Evolutionary conservation across 2,329 filamentous ascomycete genomes (phyloP).

Genomic region (Monilinia vaccinii-corymbosi): DNA sequence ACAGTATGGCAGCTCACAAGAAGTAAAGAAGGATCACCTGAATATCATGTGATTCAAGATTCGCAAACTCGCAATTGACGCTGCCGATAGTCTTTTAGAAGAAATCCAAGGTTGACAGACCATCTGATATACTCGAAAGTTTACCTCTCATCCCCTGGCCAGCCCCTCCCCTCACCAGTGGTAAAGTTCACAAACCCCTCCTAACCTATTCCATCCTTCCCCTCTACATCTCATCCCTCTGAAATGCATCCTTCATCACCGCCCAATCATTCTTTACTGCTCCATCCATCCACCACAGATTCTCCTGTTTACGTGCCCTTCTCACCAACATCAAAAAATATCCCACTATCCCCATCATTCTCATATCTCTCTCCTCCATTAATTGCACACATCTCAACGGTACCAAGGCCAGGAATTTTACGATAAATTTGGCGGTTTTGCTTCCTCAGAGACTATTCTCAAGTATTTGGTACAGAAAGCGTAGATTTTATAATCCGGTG

Average conservation of each 20-base stretch:
- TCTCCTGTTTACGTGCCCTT: neutral
- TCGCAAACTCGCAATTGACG: no score
- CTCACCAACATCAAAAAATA: constrained; percentile 7
- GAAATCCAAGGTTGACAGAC: neutral
- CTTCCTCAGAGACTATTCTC: neutral
- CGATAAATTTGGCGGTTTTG: neutral
- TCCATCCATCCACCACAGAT: constrained; percentile 1
- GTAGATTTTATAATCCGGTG: neutral
- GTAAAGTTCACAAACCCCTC: neutral
- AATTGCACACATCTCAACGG: neutral
- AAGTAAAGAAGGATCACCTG: no score
- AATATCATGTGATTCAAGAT: neutral
- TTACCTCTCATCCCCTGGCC: no score
- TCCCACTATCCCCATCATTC: neutral
- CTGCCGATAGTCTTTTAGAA: neutral
- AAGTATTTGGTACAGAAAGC: neutral
- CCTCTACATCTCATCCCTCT: neutral
- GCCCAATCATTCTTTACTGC: neutral
- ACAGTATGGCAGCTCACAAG: no score
- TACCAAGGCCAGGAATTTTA: neutral
- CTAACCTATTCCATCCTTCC: neutral
- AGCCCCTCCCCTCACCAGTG: neutral
- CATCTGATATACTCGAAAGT: neutral
- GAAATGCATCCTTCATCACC: neutral
- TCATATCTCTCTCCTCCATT: neutral